Base-by-base conservation (phyloP, 75 land plant species). In the Selaginella moellendorffii region DNA sequence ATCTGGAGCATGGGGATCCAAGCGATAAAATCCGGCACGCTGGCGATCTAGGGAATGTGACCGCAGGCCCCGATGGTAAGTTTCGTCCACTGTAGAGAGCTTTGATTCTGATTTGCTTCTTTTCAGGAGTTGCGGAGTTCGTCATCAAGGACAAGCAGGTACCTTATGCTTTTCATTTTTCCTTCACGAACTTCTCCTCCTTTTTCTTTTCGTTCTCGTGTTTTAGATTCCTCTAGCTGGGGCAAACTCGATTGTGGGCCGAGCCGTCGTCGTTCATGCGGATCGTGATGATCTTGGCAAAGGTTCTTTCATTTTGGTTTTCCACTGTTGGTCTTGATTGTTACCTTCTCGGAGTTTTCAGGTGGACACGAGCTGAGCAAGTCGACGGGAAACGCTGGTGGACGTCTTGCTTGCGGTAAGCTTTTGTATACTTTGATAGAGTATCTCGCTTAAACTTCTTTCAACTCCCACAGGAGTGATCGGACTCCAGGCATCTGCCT, bases 251-350 rank as follows among this genome's bases (percentile, higher is more conserved):
- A 79, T 87, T 22, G 26, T 90, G 61, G 65, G 26, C n/a, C 53
- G 31, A 27, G 53, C 12, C n/a, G 53, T 63, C 0, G 24, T 63
- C n/a, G 31, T 31, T 42, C 97, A 90, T 80, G 88, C 83, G 24
- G 97, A 90, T 66, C 80, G 83, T 65, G 93, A 90, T 80, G 97
- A 90, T 75, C 83, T 90, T 68, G 97, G 97, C 56, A 90, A 78
- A 75, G 97, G 97, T n/a, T n/a, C n/a, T n/a, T n/a, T n/a, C n/a
- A n/a, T n/a, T n/a, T n/a, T n/a, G n/a, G n/a, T n/a, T n/a, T n/a
- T n/a, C n/a, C n/a, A n/a, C n/a, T n/a, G n/a, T n/a, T n/a, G n/a
- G n/a, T n/a, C n/a, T n/a, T n/a, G n/a, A n/a, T n/a, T n/a, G n/a
- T n/a, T n/a, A n/a, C n/a, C n/a, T n/a, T n/a, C n/a, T n/a, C n/a